Conservation (phyloP, 306 rosid genomes). For the Oxytropis ochrocephala region DNA sequence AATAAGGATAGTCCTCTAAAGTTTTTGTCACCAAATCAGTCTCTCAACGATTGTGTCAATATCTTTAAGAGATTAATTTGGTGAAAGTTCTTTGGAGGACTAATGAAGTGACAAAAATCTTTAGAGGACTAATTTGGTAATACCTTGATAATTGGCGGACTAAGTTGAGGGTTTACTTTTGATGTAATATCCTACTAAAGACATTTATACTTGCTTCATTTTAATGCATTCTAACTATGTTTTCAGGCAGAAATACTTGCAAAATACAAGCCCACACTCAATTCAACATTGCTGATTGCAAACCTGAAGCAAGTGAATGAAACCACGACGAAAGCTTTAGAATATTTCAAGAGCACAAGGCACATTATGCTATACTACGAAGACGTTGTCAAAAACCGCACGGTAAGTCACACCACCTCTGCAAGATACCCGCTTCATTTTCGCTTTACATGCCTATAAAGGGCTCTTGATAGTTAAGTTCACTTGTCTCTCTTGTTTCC, state of each 20-base stretch:
- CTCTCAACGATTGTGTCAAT: background rate
- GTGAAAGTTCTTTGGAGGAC: background rate
- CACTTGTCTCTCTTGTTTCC: slow-evolving; percentile 23
- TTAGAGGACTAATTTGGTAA: background rate
- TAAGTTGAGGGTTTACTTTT: background rate
- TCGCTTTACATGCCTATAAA: background rate
- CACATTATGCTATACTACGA: slow-evolving; percentile 80
- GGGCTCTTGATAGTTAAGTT: background rate
- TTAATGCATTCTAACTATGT: slow-evolving; percentile 16
- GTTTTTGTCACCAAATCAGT: background rate
- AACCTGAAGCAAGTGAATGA: slow-evolving; percentile 67
- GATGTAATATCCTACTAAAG: background rate
- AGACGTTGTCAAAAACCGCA: slow-evolving; percentile 72
- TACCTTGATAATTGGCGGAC: background rate
- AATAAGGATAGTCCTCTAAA: background rate
- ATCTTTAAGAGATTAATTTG: background rate
- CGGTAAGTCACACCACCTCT: slow-evolving; percentile 43
- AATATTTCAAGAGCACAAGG: slow-evolving; percentile 77
- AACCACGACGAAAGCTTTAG: slow-evolving; percentile 72
- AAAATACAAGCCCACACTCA: slow-evolving; percentile 79
- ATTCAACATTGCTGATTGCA: slow-evolving; percentile 54
- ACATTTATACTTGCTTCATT: background rate
- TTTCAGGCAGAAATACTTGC: slow-evolving; percentile 91
- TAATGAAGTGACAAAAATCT: background rate
- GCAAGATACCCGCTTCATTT: background rate